A percentile compares a stretch with the other conserved stretches of the same genome.
These are phyloP conservation scores for Aegilops sharonensis DNA, from an alignment of 176 grass and related monocot species.

Conservation along the genomic window DNA sequence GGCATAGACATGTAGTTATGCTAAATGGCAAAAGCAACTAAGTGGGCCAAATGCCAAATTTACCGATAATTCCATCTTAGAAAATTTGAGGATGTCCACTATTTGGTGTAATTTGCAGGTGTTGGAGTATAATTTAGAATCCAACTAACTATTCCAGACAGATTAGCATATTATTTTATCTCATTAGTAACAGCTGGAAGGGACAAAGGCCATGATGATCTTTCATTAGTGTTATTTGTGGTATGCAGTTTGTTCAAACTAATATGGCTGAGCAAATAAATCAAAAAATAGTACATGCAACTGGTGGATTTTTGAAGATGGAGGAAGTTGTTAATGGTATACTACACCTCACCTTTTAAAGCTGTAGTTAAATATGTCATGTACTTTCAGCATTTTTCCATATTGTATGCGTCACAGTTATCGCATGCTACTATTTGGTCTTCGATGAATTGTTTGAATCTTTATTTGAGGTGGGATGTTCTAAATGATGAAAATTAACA, in stretches of 20 bases:
- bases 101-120: background rate
- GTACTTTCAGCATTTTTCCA: background rate
- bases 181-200: conserved; percentile 19
- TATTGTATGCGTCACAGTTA: background rate
- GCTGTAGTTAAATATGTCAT: background rate
- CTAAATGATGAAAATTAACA: background rate
- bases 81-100: background rate
- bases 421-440: background rate
- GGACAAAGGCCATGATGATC: background rate
- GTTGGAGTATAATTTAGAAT: background rate
- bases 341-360: conserved; percentile 12
- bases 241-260: conserved; percentile 88
- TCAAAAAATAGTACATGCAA: conserved; percentile 50
- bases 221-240: conserved; percentile 29
- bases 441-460: conserved; percentile 19
- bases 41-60: background rate
- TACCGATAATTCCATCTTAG: background rate
- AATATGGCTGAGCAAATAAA: conserved; percentile 46
- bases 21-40: conserved; percentile 28
- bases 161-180: background rate
- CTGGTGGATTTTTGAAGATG: conserved; percentile 85
- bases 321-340: conserved; percentile 78
- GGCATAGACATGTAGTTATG: background rate
- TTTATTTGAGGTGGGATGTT: conserved; percentile 24
- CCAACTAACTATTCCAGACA: background rate